Evolutionary conservation across 495 filamentous ascomycete species (phyloP).

Genomic region (Penicillium waksmanii): DNA sequence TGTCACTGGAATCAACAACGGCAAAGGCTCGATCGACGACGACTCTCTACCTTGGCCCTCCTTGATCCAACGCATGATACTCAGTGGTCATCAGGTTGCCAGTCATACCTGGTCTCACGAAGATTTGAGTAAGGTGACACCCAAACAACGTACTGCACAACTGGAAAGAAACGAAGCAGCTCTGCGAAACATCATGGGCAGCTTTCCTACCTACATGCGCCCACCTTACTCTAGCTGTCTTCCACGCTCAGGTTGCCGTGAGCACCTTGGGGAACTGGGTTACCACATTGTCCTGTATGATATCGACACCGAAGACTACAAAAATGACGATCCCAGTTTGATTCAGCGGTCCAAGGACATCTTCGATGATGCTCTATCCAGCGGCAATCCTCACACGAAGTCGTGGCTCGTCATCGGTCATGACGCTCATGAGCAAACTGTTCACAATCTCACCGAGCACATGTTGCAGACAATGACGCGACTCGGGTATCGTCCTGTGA

Average conservation of each 20-base stretch:
- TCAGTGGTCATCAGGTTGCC: constrained; percentile 78
- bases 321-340: constrained; percentile 58
- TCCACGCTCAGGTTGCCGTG: constrained; percentile 57
- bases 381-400: constrained; percentile 44
- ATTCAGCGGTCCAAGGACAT: constrained; percentile 77
- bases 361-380: constrained; percentile 58
- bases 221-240: constrained; percentile 79
- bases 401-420: constrained; percentile 74
- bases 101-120: constrained; percentile 87
- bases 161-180: constrained; percentile 82
- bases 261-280: constrained; percentile 64
- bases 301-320: constrained; percentile 79
- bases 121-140: constrained; percentile 63
- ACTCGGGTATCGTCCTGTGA: constrained; percentile 68
- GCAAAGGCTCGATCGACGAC: constrained; percentile 72
- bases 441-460: constrained; percentile 75
- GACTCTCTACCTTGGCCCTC: constrained; percentile 56
- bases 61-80: constrained; percentile 70
- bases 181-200: constrained; percentile 75
- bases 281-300: constrained; percentile 79
- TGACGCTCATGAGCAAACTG: constrained; percentile 78
- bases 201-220: constrained; percentile 84
- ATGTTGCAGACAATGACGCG: constrained; percentile 62
- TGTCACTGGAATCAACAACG: constrained; percentile 73
- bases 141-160: constrained; percentile 62